Evolutionary conservation across 2,329 filamentous ascomycete species (phyloP).

Genomic region (Teratosphaeria gauchensis): DNA sequence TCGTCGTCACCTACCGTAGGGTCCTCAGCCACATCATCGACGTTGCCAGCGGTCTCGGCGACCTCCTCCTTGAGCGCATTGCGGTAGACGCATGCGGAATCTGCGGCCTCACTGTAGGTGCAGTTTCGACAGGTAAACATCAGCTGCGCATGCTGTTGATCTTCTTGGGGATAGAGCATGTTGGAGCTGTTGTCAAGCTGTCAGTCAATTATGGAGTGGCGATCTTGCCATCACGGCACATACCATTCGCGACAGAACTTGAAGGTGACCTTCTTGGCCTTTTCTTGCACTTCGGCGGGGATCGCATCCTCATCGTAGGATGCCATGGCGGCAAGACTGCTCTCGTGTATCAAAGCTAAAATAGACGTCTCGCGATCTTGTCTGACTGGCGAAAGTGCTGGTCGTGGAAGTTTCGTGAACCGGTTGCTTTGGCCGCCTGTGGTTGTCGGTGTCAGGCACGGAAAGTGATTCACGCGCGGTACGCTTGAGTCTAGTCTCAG

Average conservation of each 20-base stretch:
- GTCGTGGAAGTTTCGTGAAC: background rate
- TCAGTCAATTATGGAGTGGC: background rate
- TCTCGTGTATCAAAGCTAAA: background rate
- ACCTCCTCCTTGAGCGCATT: slow-evolving; percentile 86
- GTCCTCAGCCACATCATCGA: slow-evolving; percentile 92
- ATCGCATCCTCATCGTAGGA: slow-evolving; percentile 27
- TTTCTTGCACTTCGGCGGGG: slow-evolving; percentile 15
- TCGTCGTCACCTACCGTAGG: slow-evolving; percentile 74
- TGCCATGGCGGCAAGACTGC: slow-evolving; percentile 10
- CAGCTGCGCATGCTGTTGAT: slow-evolving; percentile 69
- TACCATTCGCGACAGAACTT: slow-evolving; percentile 96
- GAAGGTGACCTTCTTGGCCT: slow-evolving; percentile 76
- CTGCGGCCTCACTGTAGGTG: slow-evolving; percentile 78
- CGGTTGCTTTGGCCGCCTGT: background rate
- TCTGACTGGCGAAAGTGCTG: background rate
- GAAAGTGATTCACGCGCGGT: background rate
- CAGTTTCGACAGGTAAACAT: slow-evolving; percentile 96
- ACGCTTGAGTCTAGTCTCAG: background rate
- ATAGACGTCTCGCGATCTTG: background rate
- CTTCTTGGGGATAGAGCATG: slow-evolving; percentile 95
- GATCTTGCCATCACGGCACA: slow-evolving; percentile 11
- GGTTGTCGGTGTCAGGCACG: background rate
- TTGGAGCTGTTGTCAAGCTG: slow-evolving; percentile 56
- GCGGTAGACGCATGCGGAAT: slow-evolving; percentile 87
- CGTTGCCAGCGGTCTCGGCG: slow-evolving; percentile 92